Conservation (phyloP, 2,329 filamentous ascomycete genomes). For the Ramularia endophylla region DNA sequence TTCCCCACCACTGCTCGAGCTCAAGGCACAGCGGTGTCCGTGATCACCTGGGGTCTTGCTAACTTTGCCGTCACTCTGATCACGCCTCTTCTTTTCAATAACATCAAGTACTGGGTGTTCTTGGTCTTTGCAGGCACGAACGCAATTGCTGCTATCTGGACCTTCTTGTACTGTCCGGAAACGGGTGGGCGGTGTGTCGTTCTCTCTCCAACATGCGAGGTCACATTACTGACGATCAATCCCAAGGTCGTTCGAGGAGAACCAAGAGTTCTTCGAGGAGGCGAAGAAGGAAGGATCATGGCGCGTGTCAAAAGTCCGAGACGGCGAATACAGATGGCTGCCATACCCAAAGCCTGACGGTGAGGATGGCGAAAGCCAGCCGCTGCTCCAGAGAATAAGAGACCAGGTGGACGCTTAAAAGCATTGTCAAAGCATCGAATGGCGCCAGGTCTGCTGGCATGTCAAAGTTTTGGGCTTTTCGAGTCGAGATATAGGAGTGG, state of each 20-base stretch:
- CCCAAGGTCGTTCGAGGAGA: slow-evolving; percentile 52
- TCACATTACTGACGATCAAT: too few relatives aligned
- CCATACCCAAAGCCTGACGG: slow-evolving; percentile 36
- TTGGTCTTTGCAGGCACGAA: slow-evolving; percentile 52
- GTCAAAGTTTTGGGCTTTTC: too few relatives aligned
- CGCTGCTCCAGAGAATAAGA: slow-evolving; percentile 39
- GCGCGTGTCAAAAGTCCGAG: slow-evolving; percentile 48
- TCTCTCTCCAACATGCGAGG: too few relatives aligned
- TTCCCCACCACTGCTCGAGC: slow-evolving; percentile 51
- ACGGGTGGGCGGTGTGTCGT: too few relatives aligned
- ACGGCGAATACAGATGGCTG: slow-evolving; percentile 46
- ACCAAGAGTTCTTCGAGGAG: slow-evolving; percentile 52
- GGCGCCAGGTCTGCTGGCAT: too few relatives aligned
- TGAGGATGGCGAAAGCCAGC: slow-evolving; percentile 40
- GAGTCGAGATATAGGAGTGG: too few relatives aligned
- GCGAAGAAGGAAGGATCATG: slow-evolving; percentile 48
- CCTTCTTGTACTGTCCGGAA: slow-evolving; percentile 49
- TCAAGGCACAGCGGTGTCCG: slow-evolving; percentile 50
- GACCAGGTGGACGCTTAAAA: slow-evolving; percentile 34
- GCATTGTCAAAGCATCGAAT: too few relatives aligned
- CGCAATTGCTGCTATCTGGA: slow-evolving; percentile 50
- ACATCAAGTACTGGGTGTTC: slow-evolving; percentile 54
- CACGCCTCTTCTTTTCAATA: slow-evolving; percentile 55
- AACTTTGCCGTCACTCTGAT: slow-evolving; percentile 55
- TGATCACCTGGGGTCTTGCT: slow-evolving; percentile 52